phyloP scores from a whole-genome alignment of 768 basidiomycete genomes.

The Suillus plorans region DNA sequence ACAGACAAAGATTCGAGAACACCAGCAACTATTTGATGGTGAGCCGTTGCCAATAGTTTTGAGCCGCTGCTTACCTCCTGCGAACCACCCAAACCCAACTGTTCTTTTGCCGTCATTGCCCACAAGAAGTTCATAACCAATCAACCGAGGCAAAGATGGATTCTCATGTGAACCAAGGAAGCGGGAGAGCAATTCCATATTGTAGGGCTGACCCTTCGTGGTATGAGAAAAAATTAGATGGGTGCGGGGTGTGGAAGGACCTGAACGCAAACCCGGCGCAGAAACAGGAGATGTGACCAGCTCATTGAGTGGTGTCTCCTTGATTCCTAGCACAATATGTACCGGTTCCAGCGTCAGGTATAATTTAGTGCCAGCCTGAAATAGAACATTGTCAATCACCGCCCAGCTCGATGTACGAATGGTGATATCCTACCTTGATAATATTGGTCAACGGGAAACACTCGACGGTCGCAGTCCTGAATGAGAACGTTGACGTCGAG shows the following conservation, averaged over 20 bases:
- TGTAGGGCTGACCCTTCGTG: slow-evolving; percentile 83
- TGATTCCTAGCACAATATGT: slow-evolving; percentile 84
- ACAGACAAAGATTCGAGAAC: slow-evolving; percentile 78
- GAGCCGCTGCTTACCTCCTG: slow-evolving; percentile 61
- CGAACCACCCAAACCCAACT: slow-evolving; percentile 91
- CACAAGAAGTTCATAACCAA: slow-evolving; percentile 87
- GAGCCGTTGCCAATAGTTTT: neutral
- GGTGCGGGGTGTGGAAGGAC: slow-evolving; percentile 47
- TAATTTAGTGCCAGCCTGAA: slow-evolving; percentile 81
- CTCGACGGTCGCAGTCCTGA: slow-evolving; percentile 72
- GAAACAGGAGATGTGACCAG: slow-evolving; percentile 47
- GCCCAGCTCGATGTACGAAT: neutral
- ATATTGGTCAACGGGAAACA: slow-evolving; percentile 69
- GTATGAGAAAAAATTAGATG: slow-evolving; percentile 95
- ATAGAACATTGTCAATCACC: neutral
- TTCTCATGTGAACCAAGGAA: slow-evolving; percentile 45
- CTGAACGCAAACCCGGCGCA: slow-evolving; percentile 9
- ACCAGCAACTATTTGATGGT: slow-evolving; percentile 62
- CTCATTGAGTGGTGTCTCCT: slow-evolving; percentile 74
- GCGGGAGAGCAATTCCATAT: slow-evolving; percentile 70
- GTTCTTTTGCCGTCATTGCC: slow-evolving; percentile 64
- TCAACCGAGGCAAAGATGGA: slow-evolving; percentile 44
- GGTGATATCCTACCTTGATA: slow-evolving; percentile 48
- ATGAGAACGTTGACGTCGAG: slow-evolving; percentile 67
- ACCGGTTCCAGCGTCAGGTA: slow-evolving; percentile 55